Conservation (phyloP, 306 rosid species). For the Vigna mungo region DNA sequence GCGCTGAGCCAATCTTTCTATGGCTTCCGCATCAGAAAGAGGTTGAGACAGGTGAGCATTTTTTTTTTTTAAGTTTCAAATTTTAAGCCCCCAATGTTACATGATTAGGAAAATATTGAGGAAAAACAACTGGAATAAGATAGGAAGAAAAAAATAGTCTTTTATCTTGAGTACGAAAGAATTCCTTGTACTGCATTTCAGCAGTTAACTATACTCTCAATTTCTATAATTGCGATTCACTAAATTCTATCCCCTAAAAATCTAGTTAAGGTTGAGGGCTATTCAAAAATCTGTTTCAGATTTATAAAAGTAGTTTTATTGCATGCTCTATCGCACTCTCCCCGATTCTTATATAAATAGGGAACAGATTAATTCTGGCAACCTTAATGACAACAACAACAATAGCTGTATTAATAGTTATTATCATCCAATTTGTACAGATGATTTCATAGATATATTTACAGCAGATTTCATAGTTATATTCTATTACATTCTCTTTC, state of each 20-base stretch:
- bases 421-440: conserved; percentile 1
- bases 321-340: conserved; percentile 4
- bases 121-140: not conserved
- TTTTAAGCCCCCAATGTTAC: not conserved
- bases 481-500: conserved; percentile 21
- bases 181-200: not conserved
- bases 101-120: conserved; percentile 15
- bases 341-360: not conserved
- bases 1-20: conserved; percentile 64
- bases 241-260: conserved; percentile 4
- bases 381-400: not conserved
- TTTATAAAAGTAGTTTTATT: conserved; percentile 8
- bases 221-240: not conserved
- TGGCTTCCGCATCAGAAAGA: conserved; percentile 61
- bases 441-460: conserved; percentile 27
- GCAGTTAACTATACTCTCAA: not conserved
- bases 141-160: not conserved
- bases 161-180: not conserved
- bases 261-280: not conserved
- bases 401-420: not conserved
- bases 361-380: not conserved
- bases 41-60: conserved; percentile 60
- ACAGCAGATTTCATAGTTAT: conserved; percentile 51
- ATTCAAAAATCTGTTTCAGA: not conserved
- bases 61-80: conserved; percentile 10